Conservation (phyloP, 108 stramenopile genomes). For the Cyclostephanos tholiformis region DNA sequence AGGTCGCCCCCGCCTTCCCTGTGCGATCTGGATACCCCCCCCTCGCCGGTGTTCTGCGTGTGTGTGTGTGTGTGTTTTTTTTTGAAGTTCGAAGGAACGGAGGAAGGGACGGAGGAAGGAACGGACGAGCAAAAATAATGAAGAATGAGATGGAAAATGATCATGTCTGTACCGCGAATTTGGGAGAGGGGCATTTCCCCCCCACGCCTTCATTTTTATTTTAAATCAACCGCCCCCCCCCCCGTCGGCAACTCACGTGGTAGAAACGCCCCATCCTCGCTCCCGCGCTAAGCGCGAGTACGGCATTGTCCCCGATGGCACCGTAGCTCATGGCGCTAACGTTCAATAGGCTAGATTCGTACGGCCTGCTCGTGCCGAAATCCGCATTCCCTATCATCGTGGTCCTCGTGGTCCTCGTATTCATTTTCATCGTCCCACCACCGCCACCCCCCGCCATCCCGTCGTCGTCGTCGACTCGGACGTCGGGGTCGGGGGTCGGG, state of each 20-base stretch:
- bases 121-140: not conserved
- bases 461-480: not conserved
- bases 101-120: not conserved
- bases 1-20: slow-evolving; percentile 77
- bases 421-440: no score
- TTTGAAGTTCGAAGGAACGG: not conserved
- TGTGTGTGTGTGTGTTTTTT: not conserved
- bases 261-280: slow-evolving; percentile 81
- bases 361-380: slow-evolving; percentile 61
- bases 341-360: slow-evolving; percentile 75
- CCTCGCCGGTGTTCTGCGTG: slow-evolving; percentile 95
- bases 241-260: slow-evolving; percentile 41
- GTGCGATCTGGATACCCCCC: slow-evolving; percentile 72
- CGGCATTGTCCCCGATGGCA: slow-evolving; percentile 78
- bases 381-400: not conserved
- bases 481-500: not conserved
- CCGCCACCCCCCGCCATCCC: no score
- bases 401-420: not conserved
- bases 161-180: not conserved
- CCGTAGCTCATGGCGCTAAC: slow-evolving; percentile 90
- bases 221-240: not conserved
- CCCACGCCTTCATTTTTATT: no score
- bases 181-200: no score
- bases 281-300: slow-evolving; percentile 74
- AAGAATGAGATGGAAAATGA: not conserved